Conservation (phyloP, 169 alveolate genomes). For the Cryptosporidium muris region DNA sequence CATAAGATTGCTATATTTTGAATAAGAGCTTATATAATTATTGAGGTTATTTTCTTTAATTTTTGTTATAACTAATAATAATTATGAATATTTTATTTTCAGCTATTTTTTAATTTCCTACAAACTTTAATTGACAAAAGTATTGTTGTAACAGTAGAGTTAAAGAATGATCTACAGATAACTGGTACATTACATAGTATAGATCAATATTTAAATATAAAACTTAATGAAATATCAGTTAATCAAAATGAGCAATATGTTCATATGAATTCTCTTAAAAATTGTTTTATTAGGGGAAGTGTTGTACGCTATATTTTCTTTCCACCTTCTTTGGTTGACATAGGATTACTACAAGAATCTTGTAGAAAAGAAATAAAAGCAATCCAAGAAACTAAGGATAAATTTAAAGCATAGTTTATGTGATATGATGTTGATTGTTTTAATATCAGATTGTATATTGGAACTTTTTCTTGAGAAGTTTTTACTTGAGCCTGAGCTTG, state of each 20-base stretch:
- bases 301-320: constrained; percentile 93
- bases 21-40: neutral
- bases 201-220: constrained; percentile 91
- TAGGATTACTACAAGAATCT: constrained; percentile 88
- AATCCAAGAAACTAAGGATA: constrained; percentile 45
- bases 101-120: constrained; percentile 89
- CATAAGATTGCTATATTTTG: no score
- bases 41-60: neutral
- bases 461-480: no score
- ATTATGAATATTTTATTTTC: neutral
- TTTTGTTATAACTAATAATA: neutral
- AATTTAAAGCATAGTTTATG: neutral
- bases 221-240: constrained; percentile 88
- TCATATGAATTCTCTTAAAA: constrained; percentile 89
- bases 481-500: no score
- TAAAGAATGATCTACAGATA: constrained; percentile 91
- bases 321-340: constrained; percentile 87
- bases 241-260: constrained; percentile 89
- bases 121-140: constrained; percentile 89
- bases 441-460: no score
- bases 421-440: no score
- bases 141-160: constrained; percentile 90
- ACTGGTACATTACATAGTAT: constrained; percentile 91
- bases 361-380: constrained; percentile 84
- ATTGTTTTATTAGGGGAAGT: constrained; percentile 94